Conservation (phyloP, 1,284 basidiomycete species). For the Rhodotorula sp. region DNA sequence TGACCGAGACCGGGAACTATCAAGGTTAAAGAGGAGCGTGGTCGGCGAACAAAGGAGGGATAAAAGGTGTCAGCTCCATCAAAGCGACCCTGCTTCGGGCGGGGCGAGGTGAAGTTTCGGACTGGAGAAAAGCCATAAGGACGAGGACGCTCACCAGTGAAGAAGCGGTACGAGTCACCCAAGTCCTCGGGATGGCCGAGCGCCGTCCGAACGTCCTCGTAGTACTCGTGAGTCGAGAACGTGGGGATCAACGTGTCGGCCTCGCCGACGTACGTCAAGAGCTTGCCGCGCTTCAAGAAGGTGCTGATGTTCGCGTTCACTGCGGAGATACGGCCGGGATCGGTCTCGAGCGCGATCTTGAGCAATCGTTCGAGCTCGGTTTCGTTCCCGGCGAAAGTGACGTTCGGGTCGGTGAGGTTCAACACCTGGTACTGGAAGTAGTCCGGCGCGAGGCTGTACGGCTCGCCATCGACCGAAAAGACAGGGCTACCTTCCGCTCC, state of each 20-base stretch:
- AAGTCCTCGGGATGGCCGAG: constrained; percentile 29
- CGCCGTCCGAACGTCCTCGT: constrained; percentile 31
- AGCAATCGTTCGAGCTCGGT: constrained; percentile 11
- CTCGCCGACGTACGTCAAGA: constrained; percentile 32
- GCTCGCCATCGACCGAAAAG: constrained; percentile 31
- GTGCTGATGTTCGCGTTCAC: constrained; percentile 34
- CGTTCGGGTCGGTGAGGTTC: constrained; percentile 27
- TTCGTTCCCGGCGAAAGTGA: constrained; percentile 10
- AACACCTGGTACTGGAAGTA: constrained; percentile 22
- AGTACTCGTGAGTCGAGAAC: constrained; percentile 8
- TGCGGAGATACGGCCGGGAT: constrained; percentile 35
- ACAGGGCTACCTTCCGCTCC: constrained; percentile 28
- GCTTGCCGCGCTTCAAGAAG: constrained; percentile 41
- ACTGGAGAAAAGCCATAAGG: not conserved
- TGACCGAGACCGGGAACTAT: constrained; percentile 30
- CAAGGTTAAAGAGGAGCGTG: fast-evolving
- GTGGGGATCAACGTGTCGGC: constrained; percentile 41
- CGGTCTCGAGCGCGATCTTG: constrained; percentile 5
- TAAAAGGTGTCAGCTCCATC: too few species aligned
- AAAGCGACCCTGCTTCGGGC: too few species aligned
- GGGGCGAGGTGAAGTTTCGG: too few species aligned
- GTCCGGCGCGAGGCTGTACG: constrained; percentile 16
- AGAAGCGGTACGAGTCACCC: constrained; percentile 35
- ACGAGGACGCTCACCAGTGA: constrained; percentile 12
- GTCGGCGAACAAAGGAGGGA: not conserved